Evolutionary conservation across 495 filamentous ascomycete species (phyloP).

Genomic region (Annulohypoxylon stygium): DNA sequence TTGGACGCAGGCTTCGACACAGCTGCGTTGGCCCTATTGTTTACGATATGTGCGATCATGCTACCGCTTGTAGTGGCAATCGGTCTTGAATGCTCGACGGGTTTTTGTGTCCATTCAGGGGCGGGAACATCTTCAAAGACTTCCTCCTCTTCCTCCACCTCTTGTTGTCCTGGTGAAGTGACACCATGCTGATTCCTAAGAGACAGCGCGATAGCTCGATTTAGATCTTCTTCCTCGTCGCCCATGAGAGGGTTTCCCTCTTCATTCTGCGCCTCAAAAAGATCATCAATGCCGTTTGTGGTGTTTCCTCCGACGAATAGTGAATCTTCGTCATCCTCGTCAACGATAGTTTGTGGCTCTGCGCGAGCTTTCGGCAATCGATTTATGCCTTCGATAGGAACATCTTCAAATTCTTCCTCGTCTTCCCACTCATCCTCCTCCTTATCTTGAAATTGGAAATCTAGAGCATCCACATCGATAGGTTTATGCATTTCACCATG

Average conservation of each 20-base stretch:
- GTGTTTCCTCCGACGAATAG: slow-evolving; percentile 73
- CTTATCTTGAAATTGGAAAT: slow-evolving; percentile 67
- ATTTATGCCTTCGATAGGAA: slow-evolving; percentile 94
- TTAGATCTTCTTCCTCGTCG: slow-evolving; percentile 82
- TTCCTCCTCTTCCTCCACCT: slow-evolving; percentile 58
- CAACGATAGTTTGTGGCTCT: slow-evolving; percentile 19
- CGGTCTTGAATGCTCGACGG: slow-evolving; percentile 66
- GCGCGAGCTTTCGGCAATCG: slow-evolving; percentile 74
- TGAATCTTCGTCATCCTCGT: slow-evolving; percentile 67
- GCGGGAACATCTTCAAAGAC: slow-evolving; percentile 62
- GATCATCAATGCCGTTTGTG: slow-evolving; percentile 46
- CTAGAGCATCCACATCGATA: slow-evolving; percentile 87
- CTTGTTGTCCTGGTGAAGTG: slow-evolving; percentile 39
- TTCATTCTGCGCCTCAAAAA: slow-evolving; percentile 47
- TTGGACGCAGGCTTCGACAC: slow-evolving; percentile 59
- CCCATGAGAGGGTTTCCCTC: slow-evolving; percentile 55
- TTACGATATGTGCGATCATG: slow-evolving; percentile 73
- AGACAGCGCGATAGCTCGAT: slow-evolving; percentile 86
- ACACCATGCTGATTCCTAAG: slow-evolving; percentile 64
- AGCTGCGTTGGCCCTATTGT: slow-evolving; percentile 69
- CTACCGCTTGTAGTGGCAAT: slow-evolving; percentile 65
- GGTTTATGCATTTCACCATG: slow-evolving; percentile 81
- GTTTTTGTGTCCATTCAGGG: slow-evolving; percentile 68
- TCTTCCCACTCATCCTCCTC: slow-evolving; percentile 75
- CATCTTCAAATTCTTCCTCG: slow-evolving; percentile 89